Evolutionary conservation across 495 filamentous ascomycete genomes (phyloP).

Genomic region (Trichoderma erinaceum): DNA sequence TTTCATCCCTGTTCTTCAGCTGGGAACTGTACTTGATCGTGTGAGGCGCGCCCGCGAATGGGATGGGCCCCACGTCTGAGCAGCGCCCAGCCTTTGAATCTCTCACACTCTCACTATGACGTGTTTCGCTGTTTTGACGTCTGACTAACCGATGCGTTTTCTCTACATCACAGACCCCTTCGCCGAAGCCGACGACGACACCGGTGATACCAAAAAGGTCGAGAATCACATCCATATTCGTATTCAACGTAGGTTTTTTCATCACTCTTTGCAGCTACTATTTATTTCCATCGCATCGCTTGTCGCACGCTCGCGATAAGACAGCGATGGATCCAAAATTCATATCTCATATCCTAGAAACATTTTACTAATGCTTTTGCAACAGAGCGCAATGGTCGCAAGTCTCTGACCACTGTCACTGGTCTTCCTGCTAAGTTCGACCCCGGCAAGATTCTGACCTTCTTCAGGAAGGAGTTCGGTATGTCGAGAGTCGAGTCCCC

Average conservation of each 20-base stretch:
- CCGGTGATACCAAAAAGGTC: conserved; percentile 79
- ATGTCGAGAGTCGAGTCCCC: conserved; percentile 32
- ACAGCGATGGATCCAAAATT: not conserved
- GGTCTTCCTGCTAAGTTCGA: conserved; percentile 97
- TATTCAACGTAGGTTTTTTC: conserved; percentile 81
- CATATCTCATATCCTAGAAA: not conserved
- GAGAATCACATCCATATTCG: conserved; percentile 99
- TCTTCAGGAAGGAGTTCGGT: conserved; percentile 99
- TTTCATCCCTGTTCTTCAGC: not conserved
- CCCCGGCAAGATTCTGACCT: conserved; percentile 99
- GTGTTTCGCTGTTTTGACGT: not conserved
- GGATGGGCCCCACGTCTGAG: too few species aligned
- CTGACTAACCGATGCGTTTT: not conserved
- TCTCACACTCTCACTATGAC: not conserved
- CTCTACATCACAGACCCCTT: conserved; percentile 73
- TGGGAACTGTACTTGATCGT: not conserved
- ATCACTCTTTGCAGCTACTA: not conserved
- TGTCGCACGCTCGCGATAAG: not conserved
- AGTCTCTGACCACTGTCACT: conserved; percentile 99
- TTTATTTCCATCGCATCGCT: not conserved
- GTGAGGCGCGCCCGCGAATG: too few species aligned
- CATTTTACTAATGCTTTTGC: conserved; percentile 19
- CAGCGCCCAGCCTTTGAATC: too few species aligned
- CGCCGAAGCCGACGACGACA: conserved; percentile 99
- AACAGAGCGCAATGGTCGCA: conserved; percentile 99